Evolutionary conservation across 176 grass and related monocot species (phyloP), one percentile per base, ranked within the genome.

Genomic region (Avena atlantica): DNA sequence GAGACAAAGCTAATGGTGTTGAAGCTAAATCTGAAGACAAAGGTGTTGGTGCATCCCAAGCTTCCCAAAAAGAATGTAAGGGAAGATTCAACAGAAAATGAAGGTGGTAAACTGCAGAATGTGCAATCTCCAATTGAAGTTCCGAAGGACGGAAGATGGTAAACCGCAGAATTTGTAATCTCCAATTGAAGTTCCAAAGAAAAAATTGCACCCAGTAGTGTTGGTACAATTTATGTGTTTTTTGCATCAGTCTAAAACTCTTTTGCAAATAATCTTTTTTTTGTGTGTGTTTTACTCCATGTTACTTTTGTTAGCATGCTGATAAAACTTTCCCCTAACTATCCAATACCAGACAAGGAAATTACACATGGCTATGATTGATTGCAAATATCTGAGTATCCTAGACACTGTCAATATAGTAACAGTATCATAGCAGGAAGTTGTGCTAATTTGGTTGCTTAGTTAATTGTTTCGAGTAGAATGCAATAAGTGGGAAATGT

Each of bases 151-250:
- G 70, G 90, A 90, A 48, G 81, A 91, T 42, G 84, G 65, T 87
- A 92, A 95, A 86, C 62, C 86, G 42, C 89, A 74, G 34, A 93
- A 88, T 71, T 42, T 70, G 50, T 81, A 88, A 73, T n/a, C 51
- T 61, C 70, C 86, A 85, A 76, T 37, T 80, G 83, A 84, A 78
- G 50, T 27, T 83, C 74, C 62, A 11, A 88, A 88, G 83, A 82
- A 85, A 82, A 92, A 92, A 64, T 64, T 92, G 49, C 93, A 92
- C 36, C 81, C 91, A 70, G 76, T 95, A 91, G 96, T 98, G 60
- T 64, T 98, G 93, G 93, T 95, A 98, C 73, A 78, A 86, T 52
- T 70, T 29, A 27, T 49, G 45, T 81, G 16, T 8, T 68, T 68
- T 60, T 88, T 86, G 53, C 68, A 58, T 24, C 52, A 85, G 9